Percentiles rank a stretch among this genome's conserved stretches.
These are phyloP conservation scores for Aegilops longissima DNA, from an alignment of 176 grass and related monocot species.

Conservation along the genomic window DNA sequence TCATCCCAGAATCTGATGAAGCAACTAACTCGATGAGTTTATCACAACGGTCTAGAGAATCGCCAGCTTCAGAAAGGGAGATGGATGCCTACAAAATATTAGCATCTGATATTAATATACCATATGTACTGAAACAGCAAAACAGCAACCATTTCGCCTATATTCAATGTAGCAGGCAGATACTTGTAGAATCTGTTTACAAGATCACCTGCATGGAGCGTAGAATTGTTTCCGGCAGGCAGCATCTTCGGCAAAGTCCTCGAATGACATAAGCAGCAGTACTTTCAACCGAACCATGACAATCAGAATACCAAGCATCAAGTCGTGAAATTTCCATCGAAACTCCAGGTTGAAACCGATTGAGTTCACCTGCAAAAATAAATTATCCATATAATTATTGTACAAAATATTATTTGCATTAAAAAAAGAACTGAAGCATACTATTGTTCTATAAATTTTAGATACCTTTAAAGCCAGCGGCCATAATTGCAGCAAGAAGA, in stretches of 20 bases:
- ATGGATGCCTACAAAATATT: conserved; percentile 64
- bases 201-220: conserved; percentile 86
- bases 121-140: background rate
- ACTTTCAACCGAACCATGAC: conserved; percentile 49
- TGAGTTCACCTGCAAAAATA: conserved; percentile 65
- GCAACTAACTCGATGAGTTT: conserved; percentile 82
- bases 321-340: conserved; percentile 91
- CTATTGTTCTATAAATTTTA: background rate
- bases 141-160: background rate
- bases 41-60: conserved; percentile 64
- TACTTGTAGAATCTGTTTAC: background rate
- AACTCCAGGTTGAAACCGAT: conserved; percentile 94
- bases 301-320: conserved; percentile 93
- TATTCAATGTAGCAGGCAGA: conserved; percentile 3
- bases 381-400: conserved; percentile 2
- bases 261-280: conserved; percentile 76
- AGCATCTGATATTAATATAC: conserved; percentile 1
- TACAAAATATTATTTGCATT: background rate
- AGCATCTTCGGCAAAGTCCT: conserved; percentile 84
- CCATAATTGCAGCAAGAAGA: conserved; percentile 80
- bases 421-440: background rate
- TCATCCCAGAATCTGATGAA: conserved; percentile 69
- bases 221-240: conserved; percentile 88
- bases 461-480: conserved; percentile 92
- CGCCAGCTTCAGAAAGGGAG: conserved; percentile 62